phyloP scores from a whole-genome alignment of 176 grass and related monocot species.

The Carex scoparia region DNA sequence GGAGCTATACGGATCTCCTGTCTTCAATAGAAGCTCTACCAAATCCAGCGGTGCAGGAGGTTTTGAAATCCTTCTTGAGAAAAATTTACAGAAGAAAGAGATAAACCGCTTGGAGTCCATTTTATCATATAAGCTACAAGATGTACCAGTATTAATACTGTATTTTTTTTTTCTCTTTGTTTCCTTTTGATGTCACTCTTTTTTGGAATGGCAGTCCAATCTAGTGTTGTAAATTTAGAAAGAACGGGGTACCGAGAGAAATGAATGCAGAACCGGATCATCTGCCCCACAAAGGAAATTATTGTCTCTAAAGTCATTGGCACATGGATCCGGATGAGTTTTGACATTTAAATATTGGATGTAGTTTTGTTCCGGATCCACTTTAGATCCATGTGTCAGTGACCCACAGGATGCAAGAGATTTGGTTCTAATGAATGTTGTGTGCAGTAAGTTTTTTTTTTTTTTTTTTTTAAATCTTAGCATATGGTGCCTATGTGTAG shows the following conservation, averaged over 20 bases:
- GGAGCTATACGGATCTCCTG: constrained; percentile 48
- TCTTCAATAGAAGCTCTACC: constrained; percentile 44
- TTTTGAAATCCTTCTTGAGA: constrained; percentile 52
- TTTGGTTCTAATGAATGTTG: no score
- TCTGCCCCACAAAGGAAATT: no score
- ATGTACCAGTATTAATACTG: neutral
- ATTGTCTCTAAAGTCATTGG: no score
- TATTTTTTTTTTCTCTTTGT: neutral
- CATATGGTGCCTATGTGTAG: no score
- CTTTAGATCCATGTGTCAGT: no score
- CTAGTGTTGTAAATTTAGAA: neutral
- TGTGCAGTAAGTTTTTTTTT: no score
- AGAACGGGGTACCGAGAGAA: neutral
- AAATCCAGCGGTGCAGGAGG: constrained; percentile 34
- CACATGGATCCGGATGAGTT: no score
- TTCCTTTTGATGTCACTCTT: neutral
- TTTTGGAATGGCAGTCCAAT: neutral
- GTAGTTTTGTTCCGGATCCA: no score
- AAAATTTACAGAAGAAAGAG: constrained; percentile 69
- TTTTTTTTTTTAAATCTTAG: no score
- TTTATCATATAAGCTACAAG: neutral
- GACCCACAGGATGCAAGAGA: no score
- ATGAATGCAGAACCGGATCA: neutral
- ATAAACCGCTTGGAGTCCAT: constrained; percentile 8
- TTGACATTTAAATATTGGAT: no score